Base-by-base conservation (phyloP, 2,329 filamentous ascomycete species). In the Fusarium sp. region DNA sequence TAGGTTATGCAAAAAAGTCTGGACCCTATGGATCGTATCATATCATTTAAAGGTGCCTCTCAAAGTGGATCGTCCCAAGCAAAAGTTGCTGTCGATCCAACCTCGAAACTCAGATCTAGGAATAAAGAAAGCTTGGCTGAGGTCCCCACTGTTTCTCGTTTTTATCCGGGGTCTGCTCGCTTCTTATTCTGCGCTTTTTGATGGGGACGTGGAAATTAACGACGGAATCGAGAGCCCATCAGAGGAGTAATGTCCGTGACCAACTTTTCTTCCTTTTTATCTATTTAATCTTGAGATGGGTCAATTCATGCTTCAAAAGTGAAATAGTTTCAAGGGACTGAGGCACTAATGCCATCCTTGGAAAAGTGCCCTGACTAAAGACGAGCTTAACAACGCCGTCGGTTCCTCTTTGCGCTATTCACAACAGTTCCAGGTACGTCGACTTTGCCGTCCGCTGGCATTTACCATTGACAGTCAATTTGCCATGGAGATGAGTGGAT, bases 101-200 rank as follows among this genome's bases (percentile, higher is more conserved):
- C 56, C 38, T 66, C 62, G 36, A 70, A 74, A 72, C 50, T 58
- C 68, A 72, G 71, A 74, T 74, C 71, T 50, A 49, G 52, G 54
- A 33, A 64, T 52, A 57, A 70, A 55, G 31, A 66, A 70, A 63
- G 64, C 71, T 74, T 74, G 65, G 64, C 47, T 42, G 45, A 22
- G 20, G 53, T 33, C 36, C 47, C 70, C 61, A 31, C 65, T 56
- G 36, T 29, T 46, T 62, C 29, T 62, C 49, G 46, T 46, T 49
- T 62, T 66, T 59, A 57, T 38, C 65, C 57, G 45, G 61, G 45
- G 45, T 45, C 46, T 42, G n/a, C 42, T 62, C 31, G 46, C 35
- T 63, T 53, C 46, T 70, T 38, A 44, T 64, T 55, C 45, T 47
- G 31, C 27, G 27, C 31, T 52, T 27, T 22, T 25, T 50, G n/a